A percentile compares a stretch with the other conserved stretches of the same genome.
These are phyloP conservation scores for Fomes fomentarius DNA, from an alignment of 1,284 basidiomycete genomes.

Conservation along the genomic window DNA sequence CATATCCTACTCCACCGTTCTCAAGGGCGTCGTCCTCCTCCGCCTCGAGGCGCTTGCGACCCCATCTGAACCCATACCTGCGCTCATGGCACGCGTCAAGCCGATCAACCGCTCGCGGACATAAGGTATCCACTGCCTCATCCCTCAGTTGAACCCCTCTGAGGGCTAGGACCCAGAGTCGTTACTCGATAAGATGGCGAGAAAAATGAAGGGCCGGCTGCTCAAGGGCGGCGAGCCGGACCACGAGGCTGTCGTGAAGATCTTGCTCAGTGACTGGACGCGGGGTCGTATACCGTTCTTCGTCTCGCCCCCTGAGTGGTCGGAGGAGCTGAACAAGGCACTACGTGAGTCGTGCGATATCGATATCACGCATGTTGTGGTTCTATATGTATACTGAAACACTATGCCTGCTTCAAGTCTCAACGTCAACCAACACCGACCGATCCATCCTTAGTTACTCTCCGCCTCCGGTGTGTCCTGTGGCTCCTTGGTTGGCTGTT, in stretches of 20 bases:
- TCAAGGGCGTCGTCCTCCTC: constrained; percentile 98
- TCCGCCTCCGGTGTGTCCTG: no score
- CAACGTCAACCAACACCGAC: no score
- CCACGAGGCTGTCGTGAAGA: constrained; percentile 91
- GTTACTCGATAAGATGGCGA: constrained; percentile 85
- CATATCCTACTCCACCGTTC: constrained; percentile 90
- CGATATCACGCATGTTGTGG: no score
- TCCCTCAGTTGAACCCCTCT: constrained; percentile 47
- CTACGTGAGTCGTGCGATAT: no score
- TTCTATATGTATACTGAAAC: no score
- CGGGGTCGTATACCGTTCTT: constrained; percentile 94
- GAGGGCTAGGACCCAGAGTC: constrained; percentile 74
- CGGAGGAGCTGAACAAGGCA: constrained; percentile 67
- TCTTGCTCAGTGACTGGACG: constrained; percentile 97
- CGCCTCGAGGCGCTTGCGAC: constrained; percentile 95
- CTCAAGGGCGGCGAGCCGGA: constrained; percentile 96
- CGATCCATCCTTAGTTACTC: no score
- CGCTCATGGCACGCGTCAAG: constrained; percentile 88
- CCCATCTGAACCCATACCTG: constrained; percentile 93
- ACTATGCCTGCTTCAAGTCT: no score
- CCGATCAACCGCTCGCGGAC: constrained; percentile 93
- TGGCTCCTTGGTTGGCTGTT: no score
- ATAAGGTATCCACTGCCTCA: constrained; percentile 79
- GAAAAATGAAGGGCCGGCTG: constrained; percentile 91
- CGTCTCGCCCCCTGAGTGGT: constrained; percentile 76